Evolutionary conservation across 495 filamentous ascomycete species (phyloP).

Genomic region (Amniculicola lignicola): DNA sequence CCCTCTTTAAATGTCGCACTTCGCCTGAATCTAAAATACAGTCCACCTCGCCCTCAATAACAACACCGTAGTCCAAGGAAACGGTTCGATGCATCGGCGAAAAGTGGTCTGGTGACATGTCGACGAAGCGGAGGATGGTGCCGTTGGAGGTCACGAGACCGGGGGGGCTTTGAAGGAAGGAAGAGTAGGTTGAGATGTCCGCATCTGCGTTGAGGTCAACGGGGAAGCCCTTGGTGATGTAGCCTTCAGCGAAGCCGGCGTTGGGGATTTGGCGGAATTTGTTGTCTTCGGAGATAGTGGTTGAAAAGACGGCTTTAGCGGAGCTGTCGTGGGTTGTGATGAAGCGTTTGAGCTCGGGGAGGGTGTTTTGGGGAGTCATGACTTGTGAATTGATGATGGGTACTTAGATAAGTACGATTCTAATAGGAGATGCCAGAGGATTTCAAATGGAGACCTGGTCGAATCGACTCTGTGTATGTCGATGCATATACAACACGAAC

Average conservation of each 20-base stretch:
- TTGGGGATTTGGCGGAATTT: neutral
- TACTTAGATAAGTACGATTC: too few relatives aligned
- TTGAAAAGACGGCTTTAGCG: conserved; percentile 36
- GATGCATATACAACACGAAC: too few relatives aligned
- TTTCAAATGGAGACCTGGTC: too few relatives aligned
- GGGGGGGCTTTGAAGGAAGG: conserved; percentile 14
- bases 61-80: conserved; percentile 32
- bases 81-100: conserved; percentile 37
- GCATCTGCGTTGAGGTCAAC: conserved; percentile 28
- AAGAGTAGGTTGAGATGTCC: conserved; percentile 27
- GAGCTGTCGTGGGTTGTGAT: conserved; percentile 36
- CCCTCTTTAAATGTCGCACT: conserved; percentile 51
- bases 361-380: neutral
- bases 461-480: too few relatives aligned
- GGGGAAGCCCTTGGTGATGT: conserved; percentile 30
- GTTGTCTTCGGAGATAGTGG: conserved; percentile 24
- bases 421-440: too few relatives aligned
- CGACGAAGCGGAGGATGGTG: conserved; percentile 32
- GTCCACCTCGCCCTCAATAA: conserved; percentile 48
- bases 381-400: too few relatives aligned
- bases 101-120: conserved; percentile 15
- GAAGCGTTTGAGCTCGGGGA: conserved; percentile 4
- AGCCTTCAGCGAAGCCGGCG: conserved; percentile 23
- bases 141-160: conserved; percentile 42
- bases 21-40: conserved; percentile 61